A percentile compares a stretch with the other conserved stretches of the same genome.
phyloP scores from a whole-genome alignment of 164 flowering plant species.

The Vitis rotundifolia region DNA sequence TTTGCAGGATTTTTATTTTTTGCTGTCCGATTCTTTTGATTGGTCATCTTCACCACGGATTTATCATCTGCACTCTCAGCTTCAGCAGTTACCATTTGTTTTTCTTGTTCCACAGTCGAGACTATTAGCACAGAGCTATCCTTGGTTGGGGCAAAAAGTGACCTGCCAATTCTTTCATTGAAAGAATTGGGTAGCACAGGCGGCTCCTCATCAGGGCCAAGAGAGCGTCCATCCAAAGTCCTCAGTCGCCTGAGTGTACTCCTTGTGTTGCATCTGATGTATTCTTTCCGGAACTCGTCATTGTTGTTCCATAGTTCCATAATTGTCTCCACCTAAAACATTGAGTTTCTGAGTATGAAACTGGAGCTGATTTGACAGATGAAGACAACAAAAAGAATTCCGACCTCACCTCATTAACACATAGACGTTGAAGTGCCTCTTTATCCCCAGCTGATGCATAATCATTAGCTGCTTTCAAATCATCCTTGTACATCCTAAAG shows the following conservation, averaged over 20 bases:
- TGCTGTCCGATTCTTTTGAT: slow-evolving; percentile 28
- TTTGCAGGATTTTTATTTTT: slow-evolving; percentile 35
- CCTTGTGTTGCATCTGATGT: slow-evolving; percentile 54
- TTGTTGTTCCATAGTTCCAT: slow-evolving; percentile 73
- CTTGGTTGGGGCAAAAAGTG: slow-evolving; percentile 14
- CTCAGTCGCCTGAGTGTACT: slow-evolving; percentile 73
- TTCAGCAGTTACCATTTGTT: slow-evolving; percentile 14
- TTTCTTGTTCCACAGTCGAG: slow-evolving; percentile 28
- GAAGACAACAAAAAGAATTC: slow-evolving; percentile 3
- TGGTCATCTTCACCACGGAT: slow-evolving; percentile 21
- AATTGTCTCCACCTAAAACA: slow-evolving; percentile 59
- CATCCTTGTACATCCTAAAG: slow-evolving; percentile 61
- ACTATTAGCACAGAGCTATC: slow-evolving; percentile 9
- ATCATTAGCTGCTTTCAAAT: slow-evolving; percentile 40
- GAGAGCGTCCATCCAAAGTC: slow-evolving; percentile 80
- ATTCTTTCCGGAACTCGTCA: slow-evolving; percentile 71
- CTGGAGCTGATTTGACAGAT: not conserved
- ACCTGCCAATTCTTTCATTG: slow-evolving; percentile 25
- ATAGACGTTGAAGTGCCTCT: slow-evolving; percentile 51
- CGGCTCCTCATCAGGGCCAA: slow-evolving; percentile 81
- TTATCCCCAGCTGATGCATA: slow-evolving; percentile 45
- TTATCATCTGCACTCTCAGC: slow-evolving; percentile 20
- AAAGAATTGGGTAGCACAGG: slow-evolving; percentile 30
- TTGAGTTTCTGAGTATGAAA: not conserved
- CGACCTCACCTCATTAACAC: slow-evolving; percentile 58